Conservation (phyloP, 164 flowering plant genomes). For the Magnolia officinalis region DNA sequence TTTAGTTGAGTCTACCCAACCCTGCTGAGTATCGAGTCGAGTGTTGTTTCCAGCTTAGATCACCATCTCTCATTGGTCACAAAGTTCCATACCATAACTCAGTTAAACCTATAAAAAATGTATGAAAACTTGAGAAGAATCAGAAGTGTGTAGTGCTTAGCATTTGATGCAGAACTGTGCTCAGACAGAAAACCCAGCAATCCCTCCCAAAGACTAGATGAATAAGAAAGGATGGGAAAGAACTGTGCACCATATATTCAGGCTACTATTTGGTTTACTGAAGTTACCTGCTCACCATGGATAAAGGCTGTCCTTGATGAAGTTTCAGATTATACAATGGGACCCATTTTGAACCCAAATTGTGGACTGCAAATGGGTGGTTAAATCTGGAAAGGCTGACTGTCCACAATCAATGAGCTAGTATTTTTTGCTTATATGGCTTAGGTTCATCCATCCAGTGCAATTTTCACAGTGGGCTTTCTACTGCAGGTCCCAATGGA, state of each 20-base stretch:
- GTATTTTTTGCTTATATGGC: neutral
- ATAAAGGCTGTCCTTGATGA: neutral
- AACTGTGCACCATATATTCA: neutral
- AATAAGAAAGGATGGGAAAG: no score
- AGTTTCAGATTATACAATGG: neutral
- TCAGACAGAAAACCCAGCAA: no score
- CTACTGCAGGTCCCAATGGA: neutral
- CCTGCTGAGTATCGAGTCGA: no score
- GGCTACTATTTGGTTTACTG: neutral
- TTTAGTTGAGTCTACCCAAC: no score
- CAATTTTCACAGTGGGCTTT: neutral
- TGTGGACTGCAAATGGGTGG: neutral
- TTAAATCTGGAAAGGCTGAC: neutral
- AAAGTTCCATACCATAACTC: no score
- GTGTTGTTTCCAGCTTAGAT: no score
- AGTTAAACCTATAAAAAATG: no score
- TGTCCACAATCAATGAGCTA: neutral
- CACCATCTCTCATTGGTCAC: no score
- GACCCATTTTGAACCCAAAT: neutral
- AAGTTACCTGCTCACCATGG: neutral
- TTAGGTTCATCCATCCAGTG: neutral
- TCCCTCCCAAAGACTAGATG: no score
- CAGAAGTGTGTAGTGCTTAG: no score
- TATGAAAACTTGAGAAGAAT: no score
- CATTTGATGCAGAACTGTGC: no score